Conservation (phyloP, 78 protist genomes). For the Dictyostelium purpureum region DNA sequence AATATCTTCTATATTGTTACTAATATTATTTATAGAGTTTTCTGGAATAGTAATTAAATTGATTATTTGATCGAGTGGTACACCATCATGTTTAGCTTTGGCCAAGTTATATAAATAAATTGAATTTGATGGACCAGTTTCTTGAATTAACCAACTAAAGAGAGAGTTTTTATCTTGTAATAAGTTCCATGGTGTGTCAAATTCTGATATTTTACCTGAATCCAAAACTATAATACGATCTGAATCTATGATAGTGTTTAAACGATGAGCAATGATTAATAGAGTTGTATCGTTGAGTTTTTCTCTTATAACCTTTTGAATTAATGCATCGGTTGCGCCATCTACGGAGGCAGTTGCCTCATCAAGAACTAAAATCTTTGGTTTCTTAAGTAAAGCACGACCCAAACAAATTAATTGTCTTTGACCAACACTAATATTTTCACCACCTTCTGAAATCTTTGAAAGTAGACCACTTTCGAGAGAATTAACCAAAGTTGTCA, state of each 20-base stretch:
- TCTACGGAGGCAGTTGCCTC: slow-evolving; percentile 96
- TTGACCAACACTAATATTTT: slow-evolving; percentile 90
- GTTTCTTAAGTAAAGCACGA: slow-evolving; percentile 83
- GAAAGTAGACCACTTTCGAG: not conserved
- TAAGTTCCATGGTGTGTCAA: slow-evolving; percentile 51
- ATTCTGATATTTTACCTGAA: slow-evolving; percentile 55
- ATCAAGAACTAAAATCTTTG: slow-evolving; percentile 88
- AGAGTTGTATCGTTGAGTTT: slow-evolving; percentile 88
- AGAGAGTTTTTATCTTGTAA: slow-evolving; percentile 28
- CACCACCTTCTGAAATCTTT: slow-evolving; percentile 51
- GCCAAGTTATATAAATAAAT: not conserved
- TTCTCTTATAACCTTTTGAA: slow-evolving; percentile 78
- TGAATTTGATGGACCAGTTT: slow-evolving; percentile 45
- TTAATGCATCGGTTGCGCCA: slow-evolving; percentile 54
- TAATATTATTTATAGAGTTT: no score
- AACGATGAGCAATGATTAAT: slow-evolving; percentile 87
- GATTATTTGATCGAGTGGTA: no score
- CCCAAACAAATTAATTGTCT: slow-evolving; percentile 94
- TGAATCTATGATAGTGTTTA: slow-evolving; percentile 89
- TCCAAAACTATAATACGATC: slow-evolving; percentile 86
- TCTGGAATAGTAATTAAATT: no score
- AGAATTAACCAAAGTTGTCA: slow-evolving; percentile 5
- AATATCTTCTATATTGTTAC: no score
- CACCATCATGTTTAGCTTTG: not conserved
- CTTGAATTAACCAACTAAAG: slow-evolving; percentile 42